Conservation (phyloP, 164 flowering plant species). For the Liquidambar formosana region DNA sequence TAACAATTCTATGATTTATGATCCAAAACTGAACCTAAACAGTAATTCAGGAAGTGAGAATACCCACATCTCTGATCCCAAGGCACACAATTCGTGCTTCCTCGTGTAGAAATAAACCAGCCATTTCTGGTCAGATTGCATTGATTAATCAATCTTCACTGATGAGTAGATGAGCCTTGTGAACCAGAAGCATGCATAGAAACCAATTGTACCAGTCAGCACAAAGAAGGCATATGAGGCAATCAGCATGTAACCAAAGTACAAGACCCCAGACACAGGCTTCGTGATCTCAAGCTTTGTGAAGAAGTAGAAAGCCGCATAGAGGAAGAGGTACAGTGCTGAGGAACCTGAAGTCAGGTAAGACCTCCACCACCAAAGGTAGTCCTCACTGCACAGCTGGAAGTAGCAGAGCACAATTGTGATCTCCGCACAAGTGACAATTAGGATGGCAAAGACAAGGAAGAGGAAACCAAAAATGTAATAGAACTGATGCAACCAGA, state of each 20-base stretch:
- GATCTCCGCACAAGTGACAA: slow-evolving; percentile 89
- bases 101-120: slow-evolving; percentile 1
- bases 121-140: not conserved
- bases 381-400: slow-evolving; percentile 97
- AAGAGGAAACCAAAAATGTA: slow-evolving; percentile 94
- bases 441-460: slow-evolving; percentile 77
- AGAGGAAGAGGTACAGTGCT: slow-evolving; percentile 83
- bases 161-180: slow-evolving; percentile 94
- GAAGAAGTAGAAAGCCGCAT: slow-evolving; percentile 85
- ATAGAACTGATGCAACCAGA: slow-evolving; percentile 93
- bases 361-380: slow-evolving; percentile 97
- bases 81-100: not conserved
- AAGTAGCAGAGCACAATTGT: slow-evolving; percentile 93
- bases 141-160: slow-evolving; percentile 72
- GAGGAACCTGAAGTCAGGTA: slow-evolving; percentile 91
- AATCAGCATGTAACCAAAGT: slow-evolving; percentile 90
- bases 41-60: not conserved
- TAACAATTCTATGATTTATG: slow-evolving; percentile 13
- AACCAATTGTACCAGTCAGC: slow-evolving; percentile 85
- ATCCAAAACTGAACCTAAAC: slow-evolving; percentile 17
- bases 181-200: slow-evolving; percentile 92
- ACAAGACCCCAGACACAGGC: slow-evolving; percentile 74
- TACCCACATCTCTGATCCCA: not conserved
- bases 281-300: slow-evolving; percentile 88
- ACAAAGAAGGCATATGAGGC: slow-evolving; percentile 89